A percentile compares a stretch with the other conserved stretches of the same genome.
phyloP scores from a whole-genome alignment of 2,329 filamentous ascomycete genomes.

The Exophiala oligosperma region DNA sequence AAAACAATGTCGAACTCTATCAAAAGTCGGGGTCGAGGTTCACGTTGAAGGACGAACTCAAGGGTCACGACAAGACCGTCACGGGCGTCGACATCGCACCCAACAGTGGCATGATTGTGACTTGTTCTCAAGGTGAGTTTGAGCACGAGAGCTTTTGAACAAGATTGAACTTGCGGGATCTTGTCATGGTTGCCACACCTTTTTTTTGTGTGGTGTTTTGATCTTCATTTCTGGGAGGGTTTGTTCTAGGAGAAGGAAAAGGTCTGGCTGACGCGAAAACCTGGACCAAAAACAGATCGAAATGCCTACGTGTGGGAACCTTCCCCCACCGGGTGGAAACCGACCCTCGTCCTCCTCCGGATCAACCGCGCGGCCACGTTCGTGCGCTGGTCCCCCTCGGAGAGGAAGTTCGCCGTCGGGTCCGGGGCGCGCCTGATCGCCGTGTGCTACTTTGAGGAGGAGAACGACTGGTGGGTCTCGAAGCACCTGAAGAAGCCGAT shows the following conservation, averaged over 20 bases:
- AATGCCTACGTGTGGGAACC: slow-evolving; percentile 99
- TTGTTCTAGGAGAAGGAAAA: too few species aligned
- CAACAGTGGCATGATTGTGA: slow-evolving; percentile 87
- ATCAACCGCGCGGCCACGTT: slow-evolving; percentile 97
- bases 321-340: slow-evolving; percentile 89
- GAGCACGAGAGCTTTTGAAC: not conserved
- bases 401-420: slow-evolving; percentile 96
- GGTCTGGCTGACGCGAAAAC: too few species aligned
- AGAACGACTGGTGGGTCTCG: slow-evolving; percentile 99
- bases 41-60: slow-evolving; percentile 85
- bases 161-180: too few species aligned
- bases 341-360: slow-evolving; percentile 91
- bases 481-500: slow-evolving; percentile 99
- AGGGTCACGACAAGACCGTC: slow-evolving; percentile 95
- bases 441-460: slow-evolving; percentile 97
- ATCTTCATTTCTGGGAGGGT: not conserved
- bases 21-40: slow-evolving; percentile 70
- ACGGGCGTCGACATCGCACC: slow-evolving; percentile 96
- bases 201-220: not conserved
- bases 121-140: slow-evolving; percentile 81
- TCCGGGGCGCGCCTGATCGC: slow-evolving; percentile 94
- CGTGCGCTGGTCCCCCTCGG: slow-evolving; percentile 94
- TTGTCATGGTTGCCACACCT: too few species aligned
- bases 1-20: slow-evolving; percentile 89
- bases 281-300: slow-evolving; percentile 62